These are phyloP conservation scores for Blastocystis hominis DNA, from an alignment of 352 stramenopile species.

Conservation along the genomic window DNA sequence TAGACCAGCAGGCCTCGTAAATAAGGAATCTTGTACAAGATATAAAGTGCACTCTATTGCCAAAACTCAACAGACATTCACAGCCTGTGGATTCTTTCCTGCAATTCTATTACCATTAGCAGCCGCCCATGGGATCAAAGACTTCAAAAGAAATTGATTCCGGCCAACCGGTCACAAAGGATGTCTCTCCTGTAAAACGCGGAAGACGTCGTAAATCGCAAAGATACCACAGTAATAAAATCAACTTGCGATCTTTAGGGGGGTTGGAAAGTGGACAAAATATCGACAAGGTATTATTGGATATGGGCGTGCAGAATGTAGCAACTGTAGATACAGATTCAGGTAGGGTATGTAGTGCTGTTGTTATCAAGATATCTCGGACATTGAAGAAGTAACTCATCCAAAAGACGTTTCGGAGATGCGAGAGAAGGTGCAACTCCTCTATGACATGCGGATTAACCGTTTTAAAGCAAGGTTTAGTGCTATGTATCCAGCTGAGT, in stretches of 20 bases:
- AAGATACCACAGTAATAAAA: neutral
- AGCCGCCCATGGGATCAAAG: neutral
- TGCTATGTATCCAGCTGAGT: slow-evolving; percentile 9
- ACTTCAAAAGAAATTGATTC: neutral
- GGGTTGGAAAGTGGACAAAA: slow-evolving; percentile 1
- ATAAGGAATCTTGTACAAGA: neutral
- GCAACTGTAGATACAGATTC: neutral
- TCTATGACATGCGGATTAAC: slow-evolving; percentile 39
- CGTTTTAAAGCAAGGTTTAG: slow-evolving; percentile 41
- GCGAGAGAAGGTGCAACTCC: neutral
- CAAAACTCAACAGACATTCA: neutral
- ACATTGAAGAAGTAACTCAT: slow-evolving; percentile 12
- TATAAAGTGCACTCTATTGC: too few relatives aligned
- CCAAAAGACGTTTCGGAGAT: neutral
- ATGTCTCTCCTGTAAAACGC: neutral
- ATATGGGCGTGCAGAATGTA: neutral
- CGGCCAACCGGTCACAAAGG: neutral
- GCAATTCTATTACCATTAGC: neutral
- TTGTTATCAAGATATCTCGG: neutral
- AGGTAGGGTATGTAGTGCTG: neutral
- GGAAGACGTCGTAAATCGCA: neutral
- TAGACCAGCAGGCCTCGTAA: slow-evolving; percentile 50
- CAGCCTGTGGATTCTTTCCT: neutral
- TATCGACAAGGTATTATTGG: slow-evolving; percentile 23
- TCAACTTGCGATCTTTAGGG: neutral